Base-by-base conservation (phyloP, 1,284 basidiomycete genomes). In the Erythrobasidium hasegawianum region DNA sequence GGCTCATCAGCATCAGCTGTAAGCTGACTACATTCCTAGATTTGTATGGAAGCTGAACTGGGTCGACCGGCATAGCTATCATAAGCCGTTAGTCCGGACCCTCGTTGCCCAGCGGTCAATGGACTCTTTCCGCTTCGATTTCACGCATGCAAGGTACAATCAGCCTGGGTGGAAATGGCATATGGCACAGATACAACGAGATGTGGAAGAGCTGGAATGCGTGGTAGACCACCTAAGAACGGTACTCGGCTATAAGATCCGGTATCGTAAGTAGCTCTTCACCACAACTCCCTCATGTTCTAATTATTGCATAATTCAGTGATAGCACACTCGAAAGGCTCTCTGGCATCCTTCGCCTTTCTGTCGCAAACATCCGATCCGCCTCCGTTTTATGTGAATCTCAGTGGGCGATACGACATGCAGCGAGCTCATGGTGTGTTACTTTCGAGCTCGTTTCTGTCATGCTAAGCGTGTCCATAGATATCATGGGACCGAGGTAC, bases 1-100 rank as follows among this genome's bases (percentile, higher is more conserved):
- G 62, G 62, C 62, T 5, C 62, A 65, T 38, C 53, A 58, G 62
- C 57, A 65, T 58, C 62, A 65, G 26, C 57, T 58, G 62, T 65
- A 43, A 18, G 61, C 16, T 5, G n/a, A 18, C 50, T 38, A 13
- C 55, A 38, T 38, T 39, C 27, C 20, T 20, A 9, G n/a, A 9
- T 40, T 7, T 59, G 27, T 40, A 11, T 40, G 20, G 5, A 27
- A n/a, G 57, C 20, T 29, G 4, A 18, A 5, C n/a, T n/a, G 5
- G 27, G 8, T n/a, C 9, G 11, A 50, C 33, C 26, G 16, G 14
- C 38, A 20, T 43, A 65, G 62, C 55, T 65, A 65, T 47, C 62
- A 65, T 40, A 55, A 55, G 14, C 55, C 55, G 14, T 27, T 65
- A 8, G 62, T 65, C 41, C 53, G 50, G 41, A 56, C 62, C 29